A percentile compares a stretch with the other conserved stretches of the same genome.
phyloP scores from a whole-genome alignment of 805 yeast species.

The Kregervanrija pseudodelftensis region DNA sequence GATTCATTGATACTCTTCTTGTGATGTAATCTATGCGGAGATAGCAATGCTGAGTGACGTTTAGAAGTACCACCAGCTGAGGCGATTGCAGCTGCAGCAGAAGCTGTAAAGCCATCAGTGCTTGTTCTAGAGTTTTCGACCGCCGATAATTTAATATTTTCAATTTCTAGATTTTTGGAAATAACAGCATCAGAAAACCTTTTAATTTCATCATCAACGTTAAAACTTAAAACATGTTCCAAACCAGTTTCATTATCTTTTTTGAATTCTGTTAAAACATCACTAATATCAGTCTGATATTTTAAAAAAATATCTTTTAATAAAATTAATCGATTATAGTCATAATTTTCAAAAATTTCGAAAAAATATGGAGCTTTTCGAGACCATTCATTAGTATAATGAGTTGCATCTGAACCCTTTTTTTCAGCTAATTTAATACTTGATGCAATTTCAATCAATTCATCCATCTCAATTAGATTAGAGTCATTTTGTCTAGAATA shows the following conservation, averaged over 20 bases:
- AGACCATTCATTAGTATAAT: slow-evolving; percentile 61
- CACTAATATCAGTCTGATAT: slow-evolving; percentile 55
- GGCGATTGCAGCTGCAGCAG: slow-evolving; percentile 11
- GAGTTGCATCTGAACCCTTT: slow-evolving; percentile 25
- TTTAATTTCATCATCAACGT: slow-evolving; percentile 51
- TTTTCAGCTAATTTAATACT: slow-evolving; percentile 15
- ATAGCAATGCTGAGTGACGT: not conserved
- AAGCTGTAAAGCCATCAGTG: slow-evolving; percentile 15
- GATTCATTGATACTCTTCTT: not conserved
- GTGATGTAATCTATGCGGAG: not conserved
- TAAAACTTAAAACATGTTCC: slow-evolving; percentile 57
- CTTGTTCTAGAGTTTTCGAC: slow-evolving; percentile 9
- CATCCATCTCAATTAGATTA: slow-evolving; percentile 34
- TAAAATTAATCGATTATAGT: slow-evolving; percentile 50
- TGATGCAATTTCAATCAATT: slow-evolving; percentile 22
- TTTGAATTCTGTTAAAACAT: slow-evolving; percentile 38
- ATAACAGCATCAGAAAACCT: slow-evolving; percentile 41
- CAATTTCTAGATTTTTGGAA: slow-evolving; percentile 22
- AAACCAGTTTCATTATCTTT: slow-evolving; percentile 55
- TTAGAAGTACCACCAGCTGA: not conserved
- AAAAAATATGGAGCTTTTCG: slow-evolving; percentile 70
- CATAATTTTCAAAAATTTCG: slow-evolving; percentile 67
- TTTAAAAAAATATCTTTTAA: slow-evolving; percentile 61
- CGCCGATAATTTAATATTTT: slow-evolving; percentile 12
- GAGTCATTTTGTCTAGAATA: slow-evolving; percentile 47